Base-by-base conservation (phyloP, 1,284 basidiomycete genomes). In the Austroboletus rostrupii region DNA sequence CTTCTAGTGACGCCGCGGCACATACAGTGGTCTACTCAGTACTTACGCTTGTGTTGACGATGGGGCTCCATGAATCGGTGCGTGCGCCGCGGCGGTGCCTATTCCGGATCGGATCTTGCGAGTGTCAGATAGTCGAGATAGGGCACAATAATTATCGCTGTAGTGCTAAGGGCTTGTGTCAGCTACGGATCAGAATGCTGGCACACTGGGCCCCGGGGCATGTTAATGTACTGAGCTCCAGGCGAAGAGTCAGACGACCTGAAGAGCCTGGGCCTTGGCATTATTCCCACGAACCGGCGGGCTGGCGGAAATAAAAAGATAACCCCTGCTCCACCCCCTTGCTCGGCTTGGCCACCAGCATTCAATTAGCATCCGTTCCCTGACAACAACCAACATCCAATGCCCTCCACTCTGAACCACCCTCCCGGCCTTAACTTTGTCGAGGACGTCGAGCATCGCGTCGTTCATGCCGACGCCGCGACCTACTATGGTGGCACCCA, bases 401-500 rank as follows among this genome's bases (percentile, higher is more conserved):
- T 81, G 80, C 71, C 79, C 11, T 79, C 79, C 43, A 59, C 70
- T 28, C 60, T 80, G 47, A 71, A 62, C 52, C 85, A 87, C 58
- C 85, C 87, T 0, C 59, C 84, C 13, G 75, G 77, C 52, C 79
- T 85, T 43, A 73, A 74, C 53, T 89, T 90, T 61, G 66, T 84
- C 58, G 87, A 88, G 57, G 85, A 90, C 49, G 71, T 72, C 28
- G 67, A 71, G 17, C 69, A 73, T 26, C 70, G 75, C 32, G 73
- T 80, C 2, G 75, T 80, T 52, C 74, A 90, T 60, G 76, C 77
- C 51, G 88, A 93, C 51, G 81, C 91, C 9, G 75, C 82, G n/a
- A 80, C 82, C 14, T 94, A 93, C 72, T 94, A 94, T 61, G 88
- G 87, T 41, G 82, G 82, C 28, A 78, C 77, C 45, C 86, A 92